Base-by-base conservation (phyloP, 768 basidiomycete species). In the Kwoniella pini region DNA sequence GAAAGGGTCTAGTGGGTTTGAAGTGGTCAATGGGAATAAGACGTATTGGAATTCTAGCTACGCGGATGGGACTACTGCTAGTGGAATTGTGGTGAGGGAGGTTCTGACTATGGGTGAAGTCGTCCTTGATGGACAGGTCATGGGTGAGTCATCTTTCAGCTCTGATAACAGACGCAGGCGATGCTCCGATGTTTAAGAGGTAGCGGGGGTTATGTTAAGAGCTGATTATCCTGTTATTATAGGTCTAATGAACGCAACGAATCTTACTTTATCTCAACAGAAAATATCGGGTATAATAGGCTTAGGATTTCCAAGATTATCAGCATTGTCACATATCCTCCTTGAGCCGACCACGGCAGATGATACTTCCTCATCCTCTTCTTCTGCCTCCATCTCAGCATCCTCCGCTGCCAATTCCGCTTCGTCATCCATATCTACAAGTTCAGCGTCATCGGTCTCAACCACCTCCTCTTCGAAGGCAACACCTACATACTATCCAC, bases 201-300 rank as follows among this genome's bases (percentile, higher is more conserved):
- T 13, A 48, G 9, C 7, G 46, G 26, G 10, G 7, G 28, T 48
- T 48, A 30, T 12, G 7, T 12, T n/a, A n/a, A n/a, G 10, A 24
- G 21, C 19, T 31, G 26, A 50, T 31, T 2, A 27, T 15, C 31
- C 6, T 15, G 6, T 11, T 30, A 11, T 27, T 15, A n/a, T 59
- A 57, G 74, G 71, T 15, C 24, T 75, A 13, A 67, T 75, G 54
- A 67, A 72, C 42, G 31, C 64, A 22, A 75, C 71, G 36, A 72
- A 65, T 22, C 54, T 75, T n/a, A 68, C 70, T 17, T 44, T 70
- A 54, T 51, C 64, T 2, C 61, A 53, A 11, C 62, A 72, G 52
- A 63, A 65, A 28, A 68, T 72, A 11, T 69, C 62, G 4, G 74
- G 74, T 30, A 65, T 75, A 28, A 22, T 71, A 11, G 74, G 74